Evolutionary conservation across 306 rosid genomes (phyloP).

Genomic region (Geum urbanum): DNA sequence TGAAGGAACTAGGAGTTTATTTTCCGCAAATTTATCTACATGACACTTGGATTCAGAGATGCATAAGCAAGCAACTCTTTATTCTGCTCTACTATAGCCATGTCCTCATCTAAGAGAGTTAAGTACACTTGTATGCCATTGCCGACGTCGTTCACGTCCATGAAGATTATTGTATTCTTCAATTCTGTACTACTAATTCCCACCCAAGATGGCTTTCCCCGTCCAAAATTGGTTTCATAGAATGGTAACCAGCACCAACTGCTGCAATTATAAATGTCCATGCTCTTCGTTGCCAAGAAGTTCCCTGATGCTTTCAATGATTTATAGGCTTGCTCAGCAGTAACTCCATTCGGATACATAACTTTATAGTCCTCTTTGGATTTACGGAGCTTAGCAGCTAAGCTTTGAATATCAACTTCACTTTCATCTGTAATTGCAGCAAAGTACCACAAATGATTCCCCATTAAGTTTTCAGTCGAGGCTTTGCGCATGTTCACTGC

Average conservation of each 20-base stretch:
- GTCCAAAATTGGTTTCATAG: slow-evolving; percentile 24
- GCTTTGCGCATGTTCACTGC: slow-evolving; percentile 9
- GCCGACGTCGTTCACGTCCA: slow-evolving; percentile 23
- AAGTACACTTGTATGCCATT: slow-evolving; percentile 21
- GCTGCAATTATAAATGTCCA: slow-evolving; percentile 8
- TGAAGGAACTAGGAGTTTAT: too few species aligned
- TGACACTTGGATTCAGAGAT: slow-evolving; percentile 15
- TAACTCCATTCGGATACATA: not conserved
- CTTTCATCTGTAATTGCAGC: slow-evolving; percentile 7
- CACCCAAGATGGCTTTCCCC: slow-evolving; percentile 37
- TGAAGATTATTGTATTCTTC: slow-evolving; percentile 15
- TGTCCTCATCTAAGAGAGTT: not conserved
- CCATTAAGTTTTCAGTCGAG: slow-evolving; percentile 21
- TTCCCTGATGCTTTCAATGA: not conserved
- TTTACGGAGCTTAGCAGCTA: slow-evolving; percentile 11
- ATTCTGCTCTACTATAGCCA: slow-evolving; percentile 15
- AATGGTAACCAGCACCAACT: slow-evolving; percentile 27
- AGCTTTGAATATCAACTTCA: not conserved
- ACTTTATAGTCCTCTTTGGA: not conserved
- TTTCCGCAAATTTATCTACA: not conserved
- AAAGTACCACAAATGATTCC: slow-evolving; percentile 32
- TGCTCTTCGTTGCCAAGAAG: not conserved
- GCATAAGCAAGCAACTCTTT: slow-evolving; percentile 20
- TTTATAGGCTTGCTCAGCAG: not conserved
- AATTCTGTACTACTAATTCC: not conserved